Percentiles rank a stretch among this genome's conserved stretches.
Evolutionary conservation across 2,329 filamentous ascomycete genomes (phyloP).

Genomic region (Nigrospora oryzae): DNA sequence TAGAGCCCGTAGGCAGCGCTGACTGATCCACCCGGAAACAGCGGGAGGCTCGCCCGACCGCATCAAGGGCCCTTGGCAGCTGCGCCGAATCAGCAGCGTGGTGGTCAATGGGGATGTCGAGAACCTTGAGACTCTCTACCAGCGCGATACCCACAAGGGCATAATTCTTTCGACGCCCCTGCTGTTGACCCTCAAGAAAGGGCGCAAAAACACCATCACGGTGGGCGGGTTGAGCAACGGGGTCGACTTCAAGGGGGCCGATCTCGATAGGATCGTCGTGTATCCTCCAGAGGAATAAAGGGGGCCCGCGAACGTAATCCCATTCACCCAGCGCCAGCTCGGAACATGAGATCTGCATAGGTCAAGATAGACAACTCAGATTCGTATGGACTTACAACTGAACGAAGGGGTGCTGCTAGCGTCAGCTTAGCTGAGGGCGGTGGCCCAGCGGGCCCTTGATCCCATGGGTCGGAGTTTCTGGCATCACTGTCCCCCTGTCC

Average conservation of each 20-base stretch:
- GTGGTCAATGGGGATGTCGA: conserved; percentile 45
- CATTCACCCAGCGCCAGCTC: no score
- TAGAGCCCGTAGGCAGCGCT: background rate
- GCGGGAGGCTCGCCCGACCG: conserved; percentile 48
- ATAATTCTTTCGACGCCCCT: conserved; percentile 51
- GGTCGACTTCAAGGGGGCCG: conserved; percentile 46
- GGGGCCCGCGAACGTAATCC: no score
- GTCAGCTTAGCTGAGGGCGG: no score
- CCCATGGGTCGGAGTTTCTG: no score
- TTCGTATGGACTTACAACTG: no score
- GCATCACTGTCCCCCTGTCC: no score
- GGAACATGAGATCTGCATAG: no score
- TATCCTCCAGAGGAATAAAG: conserved; percentile 41
- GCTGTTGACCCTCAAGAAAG: conserved; percentile 41
- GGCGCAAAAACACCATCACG: conserved; percentile 42
- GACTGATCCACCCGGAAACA: background rate
- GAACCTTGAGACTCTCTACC: conserved; percentile 38
- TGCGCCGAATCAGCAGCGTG: conserved; percentile 51
- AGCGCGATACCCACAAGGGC: conserved; percentile 49
- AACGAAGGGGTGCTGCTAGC: no score
- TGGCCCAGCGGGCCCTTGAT: no score
- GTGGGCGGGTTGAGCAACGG: conserved; percentile 50
- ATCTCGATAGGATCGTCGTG: conserved; percentile 51
- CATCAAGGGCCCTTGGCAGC: conserved; percentile 50
- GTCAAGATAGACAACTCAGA: no score